These are phyloP conservation scores for Mucor racemosus DNA, from an alignment of 371 early-diverging fungal genomes.

Conservation along the genomic window DNA sequence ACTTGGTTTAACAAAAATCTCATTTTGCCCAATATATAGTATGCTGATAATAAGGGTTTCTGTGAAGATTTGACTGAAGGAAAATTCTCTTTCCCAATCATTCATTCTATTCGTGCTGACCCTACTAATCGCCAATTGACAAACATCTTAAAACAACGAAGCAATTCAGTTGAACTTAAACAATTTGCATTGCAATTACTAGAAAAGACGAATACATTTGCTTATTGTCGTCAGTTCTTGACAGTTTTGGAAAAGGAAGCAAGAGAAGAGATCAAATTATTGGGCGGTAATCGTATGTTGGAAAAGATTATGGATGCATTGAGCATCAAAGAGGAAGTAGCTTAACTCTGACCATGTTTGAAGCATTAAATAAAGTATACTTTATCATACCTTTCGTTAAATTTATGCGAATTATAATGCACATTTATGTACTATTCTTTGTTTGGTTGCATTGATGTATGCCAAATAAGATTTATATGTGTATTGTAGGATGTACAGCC, in stretches of 20 bases:
- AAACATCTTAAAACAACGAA: constrained; percentile 87
- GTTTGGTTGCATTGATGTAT: too few relatives aligned
- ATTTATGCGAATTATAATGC: background rate
- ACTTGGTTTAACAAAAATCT: background rate
- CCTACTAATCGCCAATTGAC: constrained; percentile 65
- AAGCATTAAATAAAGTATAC: background rate
- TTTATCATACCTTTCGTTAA: too few relatives aligned
- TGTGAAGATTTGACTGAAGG: constrained; percentile 98
- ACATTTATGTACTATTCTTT: background rate
- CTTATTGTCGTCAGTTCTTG: constrained; percentile 71
- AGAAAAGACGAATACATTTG: constrained; percentile 77
- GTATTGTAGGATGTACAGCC: too few relatives aligned
- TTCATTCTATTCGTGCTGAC: constrained; percentile 78
- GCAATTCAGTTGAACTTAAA: constrained; percentile 84
- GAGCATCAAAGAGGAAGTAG: constrained; percentile 1
- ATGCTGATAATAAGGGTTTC: constrained; percentile 90
- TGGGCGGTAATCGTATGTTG: constrained; percentile 80
- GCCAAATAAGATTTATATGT: too few relatives aligned
- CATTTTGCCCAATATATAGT: constrained; percentile 51
- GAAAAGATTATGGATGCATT: constrained; percentile 51
- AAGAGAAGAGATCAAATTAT: constrained; percentile 57
- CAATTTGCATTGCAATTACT: constrained; percentile 83
- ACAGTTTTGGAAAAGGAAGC: constrained; percentile 63
- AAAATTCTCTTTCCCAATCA: constrained; percentile 94
- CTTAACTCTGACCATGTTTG: background rate